Base-by-base conservation (phyloP, 192 early-diverging fungal genomes). In the Coemansia sp. region DNA sequence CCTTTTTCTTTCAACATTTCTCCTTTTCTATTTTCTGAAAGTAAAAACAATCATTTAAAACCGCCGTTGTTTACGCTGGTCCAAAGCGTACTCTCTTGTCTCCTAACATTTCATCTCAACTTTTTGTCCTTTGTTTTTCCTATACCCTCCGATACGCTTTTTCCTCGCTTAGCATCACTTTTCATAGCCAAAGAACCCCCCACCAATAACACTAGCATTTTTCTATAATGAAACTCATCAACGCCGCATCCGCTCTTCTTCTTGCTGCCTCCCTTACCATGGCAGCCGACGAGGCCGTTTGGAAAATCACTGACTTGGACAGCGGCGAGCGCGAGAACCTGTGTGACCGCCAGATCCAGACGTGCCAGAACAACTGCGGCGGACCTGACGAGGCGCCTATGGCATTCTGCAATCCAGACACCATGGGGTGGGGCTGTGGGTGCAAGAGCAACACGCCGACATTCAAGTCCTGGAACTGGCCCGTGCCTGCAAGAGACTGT, bases 341-440 rank as follows among this genome's bases (percentile, higher is more conserved):
- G 51, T 84, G 83, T 45, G 69, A 62, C 39, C 71, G 63, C 6
- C 83, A 84, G 68, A 66, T 77, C 47, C 72, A 72, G 41, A 69
- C 78, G 1, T 84, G 83, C 70, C 69, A 78, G 61, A 77, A 74
- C 75, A 75, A 73, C 78, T 84, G 83, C 47, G 83, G 83, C 32
- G 77, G 78, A 5, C 69, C 77, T 36, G 41, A 74, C 19, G 63
- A 72, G 56, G 74, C 83, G 2, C 69, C 69, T 19, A 80, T 82
- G 85, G 75, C 77, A 19, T 86, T 86, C 63, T 86, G 85, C 46
- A 86, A 86, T 71, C 2, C 63, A 6, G 72, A 64, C n/a, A 86
- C 85, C 18, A 69, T 86, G 73, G 85, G 76, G 37, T 86, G 85
- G 85, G 83, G 83, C 41, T 86, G 85, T 22, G 83, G 80, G 4